Evolutionary conservation across 2,329 filamentous ascomycete genomes (phyloP), one percentile per base, ranked within the genome.

Genomic region (Colletotrichum cordylinicola): DNA sequence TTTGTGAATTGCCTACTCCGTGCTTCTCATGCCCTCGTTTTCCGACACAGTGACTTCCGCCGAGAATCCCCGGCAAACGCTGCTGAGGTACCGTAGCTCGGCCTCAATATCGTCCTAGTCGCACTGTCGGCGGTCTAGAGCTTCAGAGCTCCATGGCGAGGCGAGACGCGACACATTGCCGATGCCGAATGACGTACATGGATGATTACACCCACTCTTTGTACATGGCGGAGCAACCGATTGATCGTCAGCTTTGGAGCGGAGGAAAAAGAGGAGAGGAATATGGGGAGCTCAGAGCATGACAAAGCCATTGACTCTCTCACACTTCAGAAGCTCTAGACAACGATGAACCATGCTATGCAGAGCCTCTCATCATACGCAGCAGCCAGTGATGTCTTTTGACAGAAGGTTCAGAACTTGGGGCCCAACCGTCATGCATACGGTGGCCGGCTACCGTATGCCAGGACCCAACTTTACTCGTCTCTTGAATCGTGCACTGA

Each of bases 151-250:
- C 64, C 55, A 69, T 62, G 43, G 48, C 56, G 70, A 75, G 74
- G 70, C 74, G 70, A 75, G 64, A 75, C 27, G 58, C 74, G 64
- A 69, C 52, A 58, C 64, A 75, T n/a, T 74, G 74, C 73, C 73
- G 73, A 67, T 68, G 64, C 74, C 70, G 74, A 69, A 75, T 75
- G 74, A 73, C 74, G 74, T 75, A 75, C 73, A 75, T 67, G 37
- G 31, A 37, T 52, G 29, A 62, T 62, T 37, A 65, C 69, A 75
- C 74, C 74, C 74, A 75, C 74, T 69, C 48, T 39, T 69, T 35
- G 64, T 48, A 27, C 27, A 75, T 65, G 64, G 74, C 74, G 74
- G 74, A 75, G 74, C 70, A 73, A 39, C 65, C 31, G 21, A 72
- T 65, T 65, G 70, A 68, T 73, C 70, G 64, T 68, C 70, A 74